Evolutionary conservation across 257 asterid genomes (phyloP), one percentile per base, ranked within the genome.

Genomic region (Solanum dulcamara): DNA sequence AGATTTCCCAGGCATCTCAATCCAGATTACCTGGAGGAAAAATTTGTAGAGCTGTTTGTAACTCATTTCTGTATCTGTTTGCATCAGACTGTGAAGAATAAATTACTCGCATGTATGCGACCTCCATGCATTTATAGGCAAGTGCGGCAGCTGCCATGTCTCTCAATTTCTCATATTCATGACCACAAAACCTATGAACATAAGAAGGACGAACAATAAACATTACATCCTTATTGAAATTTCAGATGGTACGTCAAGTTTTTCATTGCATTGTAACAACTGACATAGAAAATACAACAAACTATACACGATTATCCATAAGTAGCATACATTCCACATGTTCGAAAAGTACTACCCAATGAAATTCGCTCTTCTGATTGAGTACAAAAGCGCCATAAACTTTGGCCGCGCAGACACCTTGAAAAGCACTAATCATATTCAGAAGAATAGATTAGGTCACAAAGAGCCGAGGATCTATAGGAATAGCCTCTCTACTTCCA

Each of bases 81-180:
- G 82, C 88, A 53, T 40, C 48, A 5, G 30, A 24, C 32, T 85
- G 81, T 50, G 82, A 80, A 42, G 83, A 68, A 83, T 86, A 86
- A 83, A 86, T 50, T 74, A 86, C 85, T 6, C 80, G 60, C 88
- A 82, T 86, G 77, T 86, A 70, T 22, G 88, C 83, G 12, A 75
- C 86, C 75, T 86, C 88, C 88, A 83, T 57, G 86, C 88, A 86
- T 62, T 86, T 86, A 57, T 86, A 86, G 75, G 88, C 88, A 18
- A 86, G 86, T 53, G 88, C 86, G 60, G 88, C 88, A 86, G 84
- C 50, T 42, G 86, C 86, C 88, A 86, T 86, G 26, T 86, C 88
- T 24, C 84, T 83, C 84, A 71, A 72, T 72, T 67, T 86, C 80
- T 86, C 86, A 86, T 86, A 86, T 83, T 86, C 88, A 42, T 46